These are phyloP conservation scores for Antitrichia curtipendula DNA, from an alignment of 225 moss, liverwort and hornwort species.

Conservation along the genomic window DNA sequence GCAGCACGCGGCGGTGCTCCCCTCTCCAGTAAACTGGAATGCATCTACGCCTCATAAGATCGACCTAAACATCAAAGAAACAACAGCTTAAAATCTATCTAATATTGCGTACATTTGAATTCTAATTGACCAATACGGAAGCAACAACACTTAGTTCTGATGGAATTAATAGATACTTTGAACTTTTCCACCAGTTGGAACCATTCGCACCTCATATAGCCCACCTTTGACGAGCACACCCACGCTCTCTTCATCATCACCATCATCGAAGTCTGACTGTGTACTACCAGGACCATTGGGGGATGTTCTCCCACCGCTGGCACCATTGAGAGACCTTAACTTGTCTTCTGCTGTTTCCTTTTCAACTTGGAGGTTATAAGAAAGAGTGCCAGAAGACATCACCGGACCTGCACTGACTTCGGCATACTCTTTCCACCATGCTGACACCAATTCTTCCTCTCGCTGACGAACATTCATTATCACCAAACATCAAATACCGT, in stretches of 20 bases:
- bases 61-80: slow-evolving; percentile 45
- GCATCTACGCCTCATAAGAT: slow-evolving; percentile 79
- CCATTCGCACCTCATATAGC: slow-evolving; percentile 74
- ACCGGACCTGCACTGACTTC: slow-evolving; percentile 86
- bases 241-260: slow-evolving; percentile 71
- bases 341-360: slow-evolving; percentile 22
- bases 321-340: slow-evolving; percentile 3
- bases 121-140: neutral
- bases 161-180: neutral
- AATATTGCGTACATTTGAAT: neutral
- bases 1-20: slow-evolving; percentile 84
- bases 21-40: slow-evolving; percentile 99
- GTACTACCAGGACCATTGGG: slow-evolving; percentile 16
- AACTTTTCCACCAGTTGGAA: neutral
- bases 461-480: slow-evolving; percentile 31
- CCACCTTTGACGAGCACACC: slow-evolving; percentile 96
- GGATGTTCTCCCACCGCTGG: neutral
- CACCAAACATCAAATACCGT: neutral
- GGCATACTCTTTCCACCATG: slow-evolving; percentile 99
- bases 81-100: neutral
- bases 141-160: neutral
- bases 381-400: slow-evolving; percentile 12
- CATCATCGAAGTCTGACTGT: slow-evolving; percentile 41
- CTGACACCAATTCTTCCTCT: slow-evolving; percentile 89
- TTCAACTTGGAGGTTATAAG: slow-evolving; percentile 2